Percentiles rank a stretch among this genome's conserved stretches.
These are phyloP conservation scores for Ganoderma lucidum DNA, from an alignment of 1,284 basidiomycete genomes.

Conservation along the genomic window DNA sequence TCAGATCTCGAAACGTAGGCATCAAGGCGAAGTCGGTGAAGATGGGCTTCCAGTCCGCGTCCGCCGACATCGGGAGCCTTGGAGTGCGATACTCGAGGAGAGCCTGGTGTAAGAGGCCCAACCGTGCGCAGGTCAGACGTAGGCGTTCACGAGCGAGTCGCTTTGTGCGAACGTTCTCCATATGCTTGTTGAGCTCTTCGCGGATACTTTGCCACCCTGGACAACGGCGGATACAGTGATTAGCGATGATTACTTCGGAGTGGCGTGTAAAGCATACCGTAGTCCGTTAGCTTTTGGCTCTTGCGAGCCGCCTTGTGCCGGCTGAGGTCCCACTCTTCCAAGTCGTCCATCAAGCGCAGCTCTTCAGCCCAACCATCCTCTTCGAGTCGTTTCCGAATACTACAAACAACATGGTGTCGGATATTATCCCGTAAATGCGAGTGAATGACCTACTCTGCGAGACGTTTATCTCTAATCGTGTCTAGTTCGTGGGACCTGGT, in stretches of 20 bases:
- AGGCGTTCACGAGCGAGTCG: conserved; percentile 8
- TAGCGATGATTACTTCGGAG: background rate
- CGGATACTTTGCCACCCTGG: conserved; percentile 11
- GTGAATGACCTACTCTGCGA: conserved; percentile 3
- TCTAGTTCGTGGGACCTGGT: conserved; percentile 1
- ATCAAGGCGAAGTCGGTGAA: conserved; percentile 7
- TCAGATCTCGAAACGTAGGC: background rate
- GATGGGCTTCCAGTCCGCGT: conserved; percentile 10
- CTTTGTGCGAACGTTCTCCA: conserved; percentile 2
- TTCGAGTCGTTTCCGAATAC: conserved; percentile 4
- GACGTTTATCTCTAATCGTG: conserved; percentile 4
- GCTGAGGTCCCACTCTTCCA: background rate
- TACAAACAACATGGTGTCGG: background rate
- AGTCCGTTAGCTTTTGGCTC: conserved; percentile 11
- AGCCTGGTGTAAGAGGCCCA: background rate
- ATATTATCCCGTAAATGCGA: background rate
- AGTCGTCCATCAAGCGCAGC: background rate
- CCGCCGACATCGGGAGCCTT: background rate
- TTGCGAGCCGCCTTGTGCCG: conserved; percentile 3
- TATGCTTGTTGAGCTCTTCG: background rate
- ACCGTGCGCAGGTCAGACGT: background rate
- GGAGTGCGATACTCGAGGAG: background rate
- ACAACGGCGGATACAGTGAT: background rate
- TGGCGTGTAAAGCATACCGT: background rate
- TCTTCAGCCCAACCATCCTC: conserved; percentile 17